Percentiles rank a stretch among this genome's conserved stretches.
phyloP scores from a whole-genome alignment of 441 rosid genomes.

The Pelargonium citronellum region DNA sequence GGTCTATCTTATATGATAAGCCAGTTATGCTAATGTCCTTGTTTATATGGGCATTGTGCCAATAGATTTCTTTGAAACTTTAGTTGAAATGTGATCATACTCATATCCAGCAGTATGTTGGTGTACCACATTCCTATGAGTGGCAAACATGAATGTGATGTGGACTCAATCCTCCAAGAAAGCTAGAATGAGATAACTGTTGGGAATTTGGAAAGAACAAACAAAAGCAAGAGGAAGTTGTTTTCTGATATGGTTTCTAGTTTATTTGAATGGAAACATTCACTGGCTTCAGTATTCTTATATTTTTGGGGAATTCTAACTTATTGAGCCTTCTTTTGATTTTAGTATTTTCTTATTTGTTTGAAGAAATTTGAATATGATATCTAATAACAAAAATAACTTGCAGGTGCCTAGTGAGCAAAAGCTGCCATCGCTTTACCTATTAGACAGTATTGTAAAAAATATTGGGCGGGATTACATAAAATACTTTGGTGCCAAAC shows the following conservation, averaged over 20 bases:
- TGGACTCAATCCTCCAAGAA: not conserved
- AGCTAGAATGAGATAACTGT: slow-evolving; percentile 1
- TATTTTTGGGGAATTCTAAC: not conserved
- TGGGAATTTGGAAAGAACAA: not conserved
- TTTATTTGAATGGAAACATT: not conserved
- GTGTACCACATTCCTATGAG: not conserved
- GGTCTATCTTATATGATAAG: too few relatives aligned
- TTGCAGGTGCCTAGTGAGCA: slow-evolving; percentile 98
- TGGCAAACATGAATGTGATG: not conserved
- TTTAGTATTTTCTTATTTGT: not conserved
- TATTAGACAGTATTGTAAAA: slow-evolving; percentile 97
- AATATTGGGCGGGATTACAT: slow-evolving; percentile 91
- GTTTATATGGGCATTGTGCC: too few relatives aligned
- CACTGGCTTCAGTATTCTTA: not conserved
- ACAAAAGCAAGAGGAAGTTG: not conserved
- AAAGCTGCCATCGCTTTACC: slow-evolving; percentile 95
- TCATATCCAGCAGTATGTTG: too few relatives aligned
- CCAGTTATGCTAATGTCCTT: too few relatives aligned
- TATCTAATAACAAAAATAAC: slow-evolving; percentile 40
- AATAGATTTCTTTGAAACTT: too few relatives aligned
- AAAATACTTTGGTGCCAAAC: slow-evolving; percentile 66
- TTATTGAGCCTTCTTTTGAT: not conserved
- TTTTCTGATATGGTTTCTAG: not conserved
- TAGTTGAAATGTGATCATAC: too few relatives aligned
- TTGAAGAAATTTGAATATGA: slow-evolving; percentile 18